Conservation (phyloP, 805 yeast genomes). For the Candida sithepensis region DNA sequence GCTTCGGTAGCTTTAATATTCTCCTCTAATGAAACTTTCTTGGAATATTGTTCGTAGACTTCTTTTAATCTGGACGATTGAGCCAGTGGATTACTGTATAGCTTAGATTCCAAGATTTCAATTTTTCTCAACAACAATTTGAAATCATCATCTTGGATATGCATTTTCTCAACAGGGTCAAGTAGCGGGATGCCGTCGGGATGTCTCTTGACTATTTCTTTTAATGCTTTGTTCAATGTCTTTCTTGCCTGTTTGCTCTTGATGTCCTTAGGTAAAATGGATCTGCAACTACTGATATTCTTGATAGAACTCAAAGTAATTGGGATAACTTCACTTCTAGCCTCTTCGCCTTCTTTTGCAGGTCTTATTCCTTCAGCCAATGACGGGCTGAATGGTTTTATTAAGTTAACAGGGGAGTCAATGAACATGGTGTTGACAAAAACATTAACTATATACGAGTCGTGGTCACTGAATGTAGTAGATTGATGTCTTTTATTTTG, state of each 20-base stretch:
- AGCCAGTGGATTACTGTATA: conserved; percentile 65
- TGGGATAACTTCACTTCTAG: conserved; percentile 77
- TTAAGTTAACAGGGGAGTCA: conserved; percentile 79
- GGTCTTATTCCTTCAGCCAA: conserved; percentile 90
- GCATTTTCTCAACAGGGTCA: conserved; percentile 92
- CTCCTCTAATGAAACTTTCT: conserved; percentile 58
- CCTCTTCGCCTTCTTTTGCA: conserved; percentile 64
- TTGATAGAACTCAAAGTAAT: conserved; percentile 76
- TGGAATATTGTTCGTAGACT: conserved; percentile 59
- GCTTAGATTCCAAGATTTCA: conserved; percentile 74
- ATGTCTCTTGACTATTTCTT: conserved; percentile 77
- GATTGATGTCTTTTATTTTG: conserved; percentile 49
- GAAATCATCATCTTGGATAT: conserved; percentile 71
- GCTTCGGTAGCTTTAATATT: conserved; percentile 57
- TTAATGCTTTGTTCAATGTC: conserved; percentile 65
- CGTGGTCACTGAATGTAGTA: conserved; percentile 73
- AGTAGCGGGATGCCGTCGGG: conserved; percentile 89
- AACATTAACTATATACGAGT: conserved; percentile 83
- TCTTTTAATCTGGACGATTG: conserved; percentile 58
- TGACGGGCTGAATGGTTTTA: conserved; percentile 73
- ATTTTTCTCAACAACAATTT: conserved; percentile 66
- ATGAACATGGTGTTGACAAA: conserved; percentile 72
- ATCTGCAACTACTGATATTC: conserved; percentile 73
- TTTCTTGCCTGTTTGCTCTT: conserved; percentile 55
- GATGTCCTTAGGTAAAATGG: conserved; percentile 74